Percentiles rank a stretch among this genome's conserved stretches.
Conservation (phyloP, 31 red algal genomes). For the Asparagopsis taxiformis region DNA sequence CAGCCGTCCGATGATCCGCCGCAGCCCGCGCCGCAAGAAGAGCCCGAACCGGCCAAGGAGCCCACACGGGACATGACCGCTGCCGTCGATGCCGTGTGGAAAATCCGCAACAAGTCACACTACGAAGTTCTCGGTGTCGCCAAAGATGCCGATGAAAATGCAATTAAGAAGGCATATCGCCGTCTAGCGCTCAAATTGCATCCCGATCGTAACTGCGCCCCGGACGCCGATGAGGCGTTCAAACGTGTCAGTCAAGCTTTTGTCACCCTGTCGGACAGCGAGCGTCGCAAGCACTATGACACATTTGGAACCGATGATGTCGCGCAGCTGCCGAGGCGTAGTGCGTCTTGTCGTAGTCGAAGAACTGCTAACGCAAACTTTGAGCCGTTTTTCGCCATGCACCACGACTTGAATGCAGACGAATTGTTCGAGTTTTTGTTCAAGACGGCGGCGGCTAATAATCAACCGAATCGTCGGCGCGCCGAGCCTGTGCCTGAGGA, state of each 20-base stretch:
- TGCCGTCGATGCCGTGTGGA: conserved; percentile 31
- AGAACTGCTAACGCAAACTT: background rate
- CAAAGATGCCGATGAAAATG: conserved; percentile 14
- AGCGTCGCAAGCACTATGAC: conserved; percentile 57
- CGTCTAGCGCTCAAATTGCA: conserved; percentile 59
- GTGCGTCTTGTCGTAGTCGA: background rate
- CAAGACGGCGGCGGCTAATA: background rate
- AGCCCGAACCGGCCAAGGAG: background rate
- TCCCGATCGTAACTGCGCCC: conserved; percentile 66
- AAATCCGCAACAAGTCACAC: conserved; percentile 17
- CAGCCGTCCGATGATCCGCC: too few species aligned
- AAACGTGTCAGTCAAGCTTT: conserved; percentile 63
- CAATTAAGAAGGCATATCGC: conserved; percentile 53
- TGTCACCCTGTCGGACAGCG: conserved; percentile 53
- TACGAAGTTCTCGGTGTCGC: conserved; percentile 68
- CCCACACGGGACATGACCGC: conserved; percentile 22
- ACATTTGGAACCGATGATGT: conserved; percentile 11
- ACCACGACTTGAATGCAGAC: conserved; percentile 5
- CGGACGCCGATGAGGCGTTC: conserved; percentile 72
- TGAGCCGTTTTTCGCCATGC: background rate
- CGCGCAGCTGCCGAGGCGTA: background rate
- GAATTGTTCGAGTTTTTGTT: conserved; percentile 37
- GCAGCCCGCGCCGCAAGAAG: background rate
- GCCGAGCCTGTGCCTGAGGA: background rate
- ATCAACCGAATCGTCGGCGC: background rate